Conservation (phyloP, 129 eudicot genomes). For the Flaveria trinervia region DNA sequence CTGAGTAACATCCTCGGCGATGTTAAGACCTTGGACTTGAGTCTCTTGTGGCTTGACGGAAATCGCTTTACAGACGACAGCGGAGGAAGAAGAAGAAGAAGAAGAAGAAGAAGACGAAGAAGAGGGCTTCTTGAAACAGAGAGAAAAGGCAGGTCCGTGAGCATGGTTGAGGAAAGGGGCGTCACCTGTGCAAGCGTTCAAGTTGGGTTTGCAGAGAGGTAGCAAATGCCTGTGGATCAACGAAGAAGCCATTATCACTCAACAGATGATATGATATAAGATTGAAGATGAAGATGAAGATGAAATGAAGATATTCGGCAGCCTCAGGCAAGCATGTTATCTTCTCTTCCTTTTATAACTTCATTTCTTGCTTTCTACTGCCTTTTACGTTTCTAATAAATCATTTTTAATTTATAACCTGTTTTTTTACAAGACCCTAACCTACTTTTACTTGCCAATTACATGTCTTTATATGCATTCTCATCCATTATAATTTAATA, state of each 20-base stretch:
- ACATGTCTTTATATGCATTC: conserved; percentile 27
- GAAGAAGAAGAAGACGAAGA: not conserved
- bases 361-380: not conserved
- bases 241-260: conserved; percentile 55
- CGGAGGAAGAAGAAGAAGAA: not conserved
- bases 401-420: too few relatives aligned
- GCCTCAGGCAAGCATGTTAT: not conserved
- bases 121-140: conserved; percentile 27
- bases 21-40: conserved; percentile 70
- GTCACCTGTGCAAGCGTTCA: conserved; percentile 25
- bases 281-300: not conserved
- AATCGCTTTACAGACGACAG: conserved; percentile 64
- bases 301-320: not conserved
- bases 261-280: not conserved
- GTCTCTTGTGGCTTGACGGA: conserved; percentile 48
- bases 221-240: conserved; percentile 47
- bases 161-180: conserved; percentile 14
- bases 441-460: too few relatives aligned
- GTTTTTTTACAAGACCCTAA: too few relatives aligned
- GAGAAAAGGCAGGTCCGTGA: conserved; percentile 17
- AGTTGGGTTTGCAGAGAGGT: conserved; percentile 38
- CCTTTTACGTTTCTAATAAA: not conserved
- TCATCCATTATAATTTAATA: too few relatives aligned
- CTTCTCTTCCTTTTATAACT: not conserved
- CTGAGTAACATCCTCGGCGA: conserved; percentile 97